Evolutionary conservation across 1,284 basidiomycete genomes (phyloP).

Genomic region (Cryptococcus amylolentus): DNA sequence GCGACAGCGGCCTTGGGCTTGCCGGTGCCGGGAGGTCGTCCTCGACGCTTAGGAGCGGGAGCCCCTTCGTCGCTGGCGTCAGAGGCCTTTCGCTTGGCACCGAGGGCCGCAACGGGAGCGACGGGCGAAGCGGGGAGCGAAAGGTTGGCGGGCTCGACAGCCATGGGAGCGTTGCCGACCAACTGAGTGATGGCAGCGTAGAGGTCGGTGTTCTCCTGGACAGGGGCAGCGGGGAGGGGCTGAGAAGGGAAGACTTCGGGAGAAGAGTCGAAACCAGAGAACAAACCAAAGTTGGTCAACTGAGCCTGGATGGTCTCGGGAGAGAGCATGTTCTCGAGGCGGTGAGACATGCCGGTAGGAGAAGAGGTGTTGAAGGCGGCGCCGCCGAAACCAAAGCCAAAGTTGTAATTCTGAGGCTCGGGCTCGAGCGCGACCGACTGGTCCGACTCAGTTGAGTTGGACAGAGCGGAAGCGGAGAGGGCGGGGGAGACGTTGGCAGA

Average conservation of each 20-base stretch:
- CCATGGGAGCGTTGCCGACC: constrained; percentile 6
- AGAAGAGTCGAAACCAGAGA: constrained; percentile 27
- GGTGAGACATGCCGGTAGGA: constrained; percentile 28
- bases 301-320: constrained; percentile 20
- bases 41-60: constrained; percentile 26
- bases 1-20: constrained; percentile 23
- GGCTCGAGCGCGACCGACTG: constrained; percentile 33
- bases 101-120: constrained; percentile 1
- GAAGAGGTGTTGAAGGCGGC: constrained; percentile 7
- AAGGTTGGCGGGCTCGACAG: constrained; percentile 11
- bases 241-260: constrained; percentile 18
- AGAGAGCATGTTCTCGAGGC: constrained; percentile 25
- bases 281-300: constrained; percentile 25
- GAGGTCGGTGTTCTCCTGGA: constrained; percentile 7
- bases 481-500: constrained; percentile 9
- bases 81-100: constrained; percentile 36
- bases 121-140: constrained; percentile 7
- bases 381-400: constrained; percentile 15
- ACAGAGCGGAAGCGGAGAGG: constrained; percentile 9
- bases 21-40: constrained; percentile 23
- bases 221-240: not conserved
- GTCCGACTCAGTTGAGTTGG: constrained; percentile 37
- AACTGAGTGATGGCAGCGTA: constrained; percentile 24
- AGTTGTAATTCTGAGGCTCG: constrained; percentile 22
- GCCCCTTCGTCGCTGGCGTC: constrained; percentile 15